phyloP scores from a whole-genome alignment of 2,329 filamentous ascomycete genomes.

The Dactylellina cionopaga region DNA sequence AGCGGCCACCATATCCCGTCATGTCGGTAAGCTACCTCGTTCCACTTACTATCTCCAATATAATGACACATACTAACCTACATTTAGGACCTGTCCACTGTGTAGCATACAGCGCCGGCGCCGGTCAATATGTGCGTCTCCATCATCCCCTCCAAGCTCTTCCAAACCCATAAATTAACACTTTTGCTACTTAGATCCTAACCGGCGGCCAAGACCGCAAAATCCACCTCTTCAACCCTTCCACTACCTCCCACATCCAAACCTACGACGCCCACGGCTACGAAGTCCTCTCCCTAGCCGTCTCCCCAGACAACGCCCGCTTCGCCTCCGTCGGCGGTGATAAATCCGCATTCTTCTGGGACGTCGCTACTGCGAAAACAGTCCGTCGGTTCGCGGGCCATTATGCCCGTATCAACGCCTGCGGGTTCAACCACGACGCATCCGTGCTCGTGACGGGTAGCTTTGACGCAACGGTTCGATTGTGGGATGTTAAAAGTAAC shows the following conservation, averaged over 20 bases:
- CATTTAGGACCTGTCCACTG: constrained; percentile 56
- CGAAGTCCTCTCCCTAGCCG: constrained; percentile 82
- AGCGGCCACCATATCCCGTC: constrained; percentile 54
- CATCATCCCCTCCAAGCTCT: background rate
- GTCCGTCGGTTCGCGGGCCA: constrained; percentile 80
- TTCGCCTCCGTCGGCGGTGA: constrained; percentile 92
- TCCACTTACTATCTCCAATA: background rate
- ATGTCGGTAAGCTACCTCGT: constrained; percentile 53
- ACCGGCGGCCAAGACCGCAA: constrained; percentile 57
- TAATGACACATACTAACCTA: background rate
- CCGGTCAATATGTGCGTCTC: constrained; percentile 55
- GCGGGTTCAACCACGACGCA: constrained; percentile 78
- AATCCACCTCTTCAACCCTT: constrained; percentile 60
- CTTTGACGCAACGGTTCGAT: constrained; percentile 87
- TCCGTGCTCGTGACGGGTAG: constrained; percentile 88
- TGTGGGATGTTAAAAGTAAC: constrained; percentile 85
- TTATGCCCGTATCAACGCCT: constrained; percentile 77
- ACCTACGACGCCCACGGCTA: constrained; percentile 91
- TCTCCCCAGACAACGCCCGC: constrained; percentile 79
- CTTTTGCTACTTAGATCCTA: constrained; percentile 50
- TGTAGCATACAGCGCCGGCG: constrained; percentile 56
- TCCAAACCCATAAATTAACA: background rate
- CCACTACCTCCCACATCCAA: constrained; percentile 73
- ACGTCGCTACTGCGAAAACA: constrained; percentile 83
- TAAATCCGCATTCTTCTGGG: constrained; percentile 91